phyloP scores from a whole-genome alignment of 2,329 filamentous ascomycete genomes.

The Colletotrichum incanum region DNA sequence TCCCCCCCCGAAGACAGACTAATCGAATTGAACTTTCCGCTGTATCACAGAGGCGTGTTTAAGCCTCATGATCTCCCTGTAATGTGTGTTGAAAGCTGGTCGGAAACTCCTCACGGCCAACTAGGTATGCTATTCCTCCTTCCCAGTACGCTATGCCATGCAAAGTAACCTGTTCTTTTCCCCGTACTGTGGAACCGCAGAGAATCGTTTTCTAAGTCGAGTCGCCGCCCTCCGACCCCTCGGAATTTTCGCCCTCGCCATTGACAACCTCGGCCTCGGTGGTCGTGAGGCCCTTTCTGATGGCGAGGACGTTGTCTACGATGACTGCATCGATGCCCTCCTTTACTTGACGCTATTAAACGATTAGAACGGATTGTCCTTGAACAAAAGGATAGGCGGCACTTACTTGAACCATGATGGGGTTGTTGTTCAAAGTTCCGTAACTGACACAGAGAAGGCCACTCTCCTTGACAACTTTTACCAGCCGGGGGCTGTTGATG shows the following conservation, averaged over 20 bases:
- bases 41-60: slow-evolving; percentile 3
- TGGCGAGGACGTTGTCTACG: slow-evolving; percentile 93
- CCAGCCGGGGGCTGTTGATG: slow-evolving; percentile 88
- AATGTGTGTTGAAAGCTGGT: slow-evolving; percentile 30
- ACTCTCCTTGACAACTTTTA: slow-evolving; percentile 93
- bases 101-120: neutral
- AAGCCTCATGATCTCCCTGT: neutral
- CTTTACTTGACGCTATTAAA: slow-evolving; percentile 83
- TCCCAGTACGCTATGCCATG: slow-evolving; percentile 37
- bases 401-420: slow-evolving; percentile 85
- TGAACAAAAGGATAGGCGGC: neutral
- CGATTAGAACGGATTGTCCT: slow-evolving; percentile 19
- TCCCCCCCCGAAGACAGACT: neutral
- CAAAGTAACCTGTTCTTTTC: slow-evolving; percentile 24
- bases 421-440: slow-evolving; percentile 90
- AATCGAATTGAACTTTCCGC: too few relatives aligned
- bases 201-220: slow-evolving; percentile 26
- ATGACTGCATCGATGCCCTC: slow-evolving; percentile 99
- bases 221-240: slow-evolving; percentile 27
- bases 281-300: slow-evolving; percentile 87
- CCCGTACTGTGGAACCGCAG: slow-evolving; percentile 35
- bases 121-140: slow-evolving; percentile 15
- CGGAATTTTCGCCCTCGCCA: slow-evolving; percentile 43
- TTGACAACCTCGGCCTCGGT: slow-evolving; percentile 44
- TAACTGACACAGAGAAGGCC: slow-evolving; percentile 97